These are phyloP conservation scores for Pythium rishiriense DNA, from an alignment of 352 stramenopile genomes.

Conservation along the genomic window DNA sequence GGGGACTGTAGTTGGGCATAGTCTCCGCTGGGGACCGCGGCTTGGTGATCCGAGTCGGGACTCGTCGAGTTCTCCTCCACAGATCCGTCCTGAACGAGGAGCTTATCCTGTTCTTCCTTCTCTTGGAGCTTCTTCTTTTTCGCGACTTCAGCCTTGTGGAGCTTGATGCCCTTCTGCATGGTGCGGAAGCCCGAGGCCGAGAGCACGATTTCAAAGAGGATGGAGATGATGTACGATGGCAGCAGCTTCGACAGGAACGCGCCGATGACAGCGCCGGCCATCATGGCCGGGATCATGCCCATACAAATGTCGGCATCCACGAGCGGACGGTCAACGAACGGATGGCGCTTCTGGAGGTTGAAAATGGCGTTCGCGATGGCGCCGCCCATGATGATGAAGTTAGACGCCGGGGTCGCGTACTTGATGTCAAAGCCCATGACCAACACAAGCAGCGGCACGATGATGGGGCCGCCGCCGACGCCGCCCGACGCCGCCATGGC, in stretches of 20 bases:
- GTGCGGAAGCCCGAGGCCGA: constrained; percentile 34
- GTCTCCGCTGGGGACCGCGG: background rate
- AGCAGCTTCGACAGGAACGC: constrained; percentile 58
- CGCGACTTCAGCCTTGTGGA: constrained; percentile 38
- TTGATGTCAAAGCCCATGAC: constrained; percentile 72
- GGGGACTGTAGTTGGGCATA: background rate
- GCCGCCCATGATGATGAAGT: constrained; percentile 64
- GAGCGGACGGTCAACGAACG: constrained; percentile 45
- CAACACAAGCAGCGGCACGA: constrained; percentile 57
- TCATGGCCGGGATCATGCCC: constrained; percentile 65
- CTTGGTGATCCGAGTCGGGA: background rate
- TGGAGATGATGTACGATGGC: constrained; percentile 55
- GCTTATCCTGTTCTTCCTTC: constrained; percentile 1
- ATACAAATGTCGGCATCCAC: constrained; percentile 56
- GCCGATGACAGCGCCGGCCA: constrained; percentile 51
- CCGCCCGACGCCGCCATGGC: constrained; percentile 48
- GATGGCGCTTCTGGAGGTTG: constrained; percentile 62
- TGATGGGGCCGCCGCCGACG: constrained; percentile 50
- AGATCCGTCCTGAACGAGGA: background rate
- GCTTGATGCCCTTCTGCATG: constrained; percentile 32
- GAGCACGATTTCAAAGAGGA: constrained; percentile 59
- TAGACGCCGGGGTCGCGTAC: constrained; percentile 53
- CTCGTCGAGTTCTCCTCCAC: background rate
- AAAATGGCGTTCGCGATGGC: constrained; percentile 61
- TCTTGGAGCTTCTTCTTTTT: constrained; percentile 14